Conservation (phyloP, 768 basidiomycete genomes). For the Suillus spraguei region DNA sequence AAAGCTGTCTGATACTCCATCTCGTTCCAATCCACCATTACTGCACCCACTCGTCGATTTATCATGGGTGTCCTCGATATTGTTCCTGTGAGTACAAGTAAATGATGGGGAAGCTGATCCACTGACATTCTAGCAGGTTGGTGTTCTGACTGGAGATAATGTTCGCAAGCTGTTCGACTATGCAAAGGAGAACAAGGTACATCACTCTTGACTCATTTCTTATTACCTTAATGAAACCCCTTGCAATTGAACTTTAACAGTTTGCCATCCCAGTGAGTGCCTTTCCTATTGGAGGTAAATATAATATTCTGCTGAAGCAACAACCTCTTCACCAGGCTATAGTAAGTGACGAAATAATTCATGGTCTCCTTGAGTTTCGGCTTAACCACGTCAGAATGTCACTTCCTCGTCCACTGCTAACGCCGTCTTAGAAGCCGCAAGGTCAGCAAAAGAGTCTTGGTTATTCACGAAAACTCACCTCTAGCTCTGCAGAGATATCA, state of each 20-base stretch:
- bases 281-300: background rate
- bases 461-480: slow-evolving; percentile 15
- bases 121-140: slow-evolving; percentile 56
- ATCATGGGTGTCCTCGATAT: slow-evolving; percentile 82
- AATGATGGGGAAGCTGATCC: slow-evolving; percentile 8
- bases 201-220: slow-evolving; percentile 11
- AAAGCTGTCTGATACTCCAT: background rate
- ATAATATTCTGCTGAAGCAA: background rate
- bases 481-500: slow-evolving; percentile 70
- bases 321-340: slow-evolving; percentile 54
- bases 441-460: slow-evolving; percentile 44
- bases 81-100: slow-evolving; percentile 64
- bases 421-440: slow-evolving; percentile 93
- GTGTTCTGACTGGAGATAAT: slow-evolving; percentile 94
- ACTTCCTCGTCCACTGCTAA: slow-evolving; percentile 96
- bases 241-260: slow-evolving; percentile 36
- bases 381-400: slow-evolving; percentile 65
- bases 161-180: slow-evolving; percentile 95
- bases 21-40: slow-evolving; percentile 12
- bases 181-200: slow-evolving; percentile 85
- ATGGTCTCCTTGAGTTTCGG: background rate
- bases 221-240: slow-evolving; percentile 17
- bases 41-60: background rate
- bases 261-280: slow-evolving; percentile 83
- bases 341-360: slow-evolving; percentile 48